Evolutionary conservation across 306 rosid genomes (phyloP), one percentile per base, ranked within the genome.

Genomic region (Ormosia semicastrata): DNA sequence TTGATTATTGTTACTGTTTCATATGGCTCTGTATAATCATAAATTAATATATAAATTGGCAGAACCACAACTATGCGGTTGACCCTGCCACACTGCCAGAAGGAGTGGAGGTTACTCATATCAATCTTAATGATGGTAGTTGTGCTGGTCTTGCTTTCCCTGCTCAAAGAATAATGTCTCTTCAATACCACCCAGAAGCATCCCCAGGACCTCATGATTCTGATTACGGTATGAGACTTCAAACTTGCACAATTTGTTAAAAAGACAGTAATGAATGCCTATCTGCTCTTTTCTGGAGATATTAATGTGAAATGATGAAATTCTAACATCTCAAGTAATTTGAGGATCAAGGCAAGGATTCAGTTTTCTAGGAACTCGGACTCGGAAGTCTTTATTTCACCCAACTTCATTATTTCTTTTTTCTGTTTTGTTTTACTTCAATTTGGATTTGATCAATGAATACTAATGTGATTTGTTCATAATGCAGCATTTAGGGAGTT

Each of bases 181-280:
- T 95, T 83, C 99, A 96, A 72, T 93, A 96, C 89, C 99, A 96
- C 82, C 99, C 99, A 24, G 97, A 95, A 90, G 99, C 99, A 53
- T 95, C 99, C 11, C 99, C 99, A 1, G 99, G 99, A 70, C 99
- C 98, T 83, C 99, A 95, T 80, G 99, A 95, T 88, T 93, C 98
- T 6, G 99, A 95, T 84, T 86, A 94, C 4, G 97, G 98, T 93
- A 84, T 37, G 68, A 32, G 17, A 82, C 46, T 56, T 40, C 24
- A n/a, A 13, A 7, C 13, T 24, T 24, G 15, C 13, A 34, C 39
- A 29, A 8, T 7, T 18, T 33, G 66, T 64, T 71, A 29, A 32
- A 7, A 4, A 30, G 2, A 15, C 2, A 7, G 5, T 9, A 71
- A 46, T 24, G 1, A 8, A 15, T 29, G 44, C 15, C 34, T 56